Evolutionary conservation across 805 yeast species (phyloP).

Genomic region (Zygoascus ofunaensis): DNA sequence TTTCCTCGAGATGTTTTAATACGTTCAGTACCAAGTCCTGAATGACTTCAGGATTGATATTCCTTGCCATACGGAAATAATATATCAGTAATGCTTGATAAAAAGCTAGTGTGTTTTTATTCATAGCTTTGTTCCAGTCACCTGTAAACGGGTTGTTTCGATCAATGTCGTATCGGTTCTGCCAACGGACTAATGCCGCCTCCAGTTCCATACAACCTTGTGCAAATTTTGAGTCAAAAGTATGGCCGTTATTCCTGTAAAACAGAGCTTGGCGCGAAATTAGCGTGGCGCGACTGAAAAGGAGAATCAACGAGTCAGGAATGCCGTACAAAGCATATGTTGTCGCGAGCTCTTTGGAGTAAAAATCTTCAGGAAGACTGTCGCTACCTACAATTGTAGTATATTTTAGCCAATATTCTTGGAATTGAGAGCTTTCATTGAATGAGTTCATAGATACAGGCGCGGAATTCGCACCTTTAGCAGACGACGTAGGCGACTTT

Average conservation of each 20-base stretch:
- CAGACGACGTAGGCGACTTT: background rate
- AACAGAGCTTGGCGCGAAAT: constrained; percentile 54
- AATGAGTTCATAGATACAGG: constrained; percentile 4
- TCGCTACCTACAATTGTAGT: constrained; percentile 3
- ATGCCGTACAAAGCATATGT: constrained; percentile 78
- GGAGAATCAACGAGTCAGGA: constrained; percentile 66
- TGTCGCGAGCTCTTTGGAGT: constrained; percentile 30
- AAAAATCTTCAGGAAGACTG: constrained; percentile 16
- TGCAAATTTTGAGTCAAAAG: background rate
- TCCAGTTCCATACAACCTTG: constrained; percentile 33
- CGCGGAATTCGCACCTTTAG: constrained; percentile 1
- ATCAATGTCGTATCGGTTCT: constrained; percentile 46
- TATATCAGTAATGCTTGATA: constrained; percentile 64
- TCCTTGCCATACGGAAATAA: constrained; percentile 55
- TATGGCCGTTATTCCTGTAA: constrained; percentile 27
- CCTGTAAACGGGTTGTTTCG: constrained; percentile 17
- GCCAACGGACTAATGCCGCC: constrained; percentile 52
- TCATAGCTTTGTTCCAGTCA: constrained; percentile 51
- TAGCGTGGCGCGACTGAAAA: constrained; percentile 66
- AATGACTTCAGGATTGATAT: constrained; percentile 44
- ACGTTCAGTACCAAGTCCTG: constrained; percentile 56
- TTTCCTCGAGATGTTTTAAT: constrained; percentile 51
- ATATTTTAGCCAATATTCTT: constrained; percentile 20
- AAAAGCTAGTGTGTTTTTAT: constrained; percentile 73
- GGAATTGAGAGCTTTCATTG: constrained; percentile 18